These are phyloP conservation scores for Pharus latifolius DNA, from an alignment of 176 grass and related monocot species.

Conservation along the genomic window DNA sequence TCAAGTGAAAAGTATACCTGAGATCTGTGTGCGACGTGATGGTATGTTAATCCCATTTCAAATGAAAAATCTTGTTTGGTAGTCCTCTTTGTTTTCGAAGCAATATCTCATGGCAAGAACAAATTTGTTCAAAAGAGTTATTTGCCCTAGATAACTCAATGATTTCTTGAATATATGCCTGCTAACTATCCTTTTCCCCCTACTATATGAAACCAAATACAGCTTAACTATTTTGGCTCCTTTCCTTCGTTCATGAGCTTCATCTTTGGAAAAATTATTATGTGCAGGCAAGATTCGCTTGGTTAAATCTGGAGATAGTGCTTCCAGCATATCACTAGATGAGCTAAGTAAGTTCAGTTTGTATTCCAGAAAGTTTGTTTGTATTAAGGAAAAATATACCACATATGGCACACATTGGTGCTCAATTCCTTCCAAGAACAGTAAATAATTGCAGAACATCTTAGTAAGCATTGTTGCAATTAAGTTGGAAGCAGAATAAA, in stretches of 20 bases:
- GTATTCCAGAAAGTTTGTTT: not conserved
- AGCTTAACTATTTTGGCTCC: no score
- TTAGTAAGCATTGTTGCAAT: no score
- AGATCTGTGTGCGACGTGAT: slow-evolving; percentile 35
- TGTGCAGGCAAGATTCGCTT: slow-evolving; percentile 39
- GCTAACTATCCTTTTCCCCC: no score
- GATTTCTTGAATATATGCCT: not conserved
- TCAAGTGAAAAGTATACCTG: slow-evolving; percentile 41
- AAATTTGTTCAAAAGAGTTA: no score
- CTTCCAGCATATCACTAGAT: slow-evolving; percentile 35
- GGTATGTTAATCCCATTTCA: slow-evolving; percentile 7
- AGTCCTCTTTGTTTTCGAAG: no score
- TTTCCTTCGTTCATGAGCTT: not conserved
- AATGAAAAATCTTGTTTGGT: no score
- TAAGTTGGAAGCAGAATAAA: no score
- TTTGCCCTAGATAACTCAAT: no score
- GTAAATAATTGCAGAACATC: no score
- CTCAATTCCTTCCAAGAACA: no score
- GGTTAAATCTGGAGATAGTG: no score
- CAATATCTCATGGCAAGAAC: not conserved
- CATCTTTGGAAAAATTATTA: not conserved
- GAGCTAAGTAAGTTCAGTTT: slow-evolving; percentile 22
- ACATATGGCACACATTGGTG: no score
- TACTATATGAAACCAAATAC: not conserved
- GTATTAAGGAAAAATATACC: not conserved